Base-by-base conservation (phyloP, 371 early-diverging fungal species). In the Lichtheimia ramosa region DNA sequence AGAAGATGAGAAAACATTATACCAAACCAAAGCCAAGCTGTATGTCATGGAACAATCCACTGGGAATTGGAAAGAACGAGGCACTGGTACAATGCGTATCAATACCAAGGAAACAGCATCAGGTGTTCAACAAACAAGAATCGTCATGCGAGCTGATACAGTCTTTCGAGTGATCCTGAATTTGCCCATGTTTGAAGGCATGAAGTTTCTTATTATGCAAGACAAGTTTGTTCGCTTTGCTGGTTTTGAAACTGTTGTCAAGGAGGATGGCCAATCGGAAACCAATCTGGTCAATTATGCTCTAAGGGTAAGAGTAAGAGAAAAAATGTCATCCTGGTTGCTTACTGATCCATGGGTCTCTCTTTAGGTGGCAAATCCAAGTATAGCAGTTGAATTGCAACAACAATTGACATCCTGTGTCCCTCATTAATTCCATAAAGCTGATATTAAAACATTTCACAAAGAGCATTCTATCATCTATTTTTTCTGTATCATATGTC, bases 91-190 rank as follows among this genome's bases (percentile, higher is more conserved):
- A 23, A 54, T 82, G 39, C 70, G 74, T 24, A 70, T 81, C 25
- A 79, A 81, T 51, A 55, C 55, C 27, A 69, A 69, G 25, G 62
- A 70, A 28, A 56, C 61, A 6, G 51, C 62, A 10, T 43, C 52
- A 20, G 52, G 46, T 15, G 39, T 43, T n/a, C 16, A 42, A 27
- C 65, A 65, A 15, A 61, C 71, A 16, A 78, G 85, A 16, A 62
- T 87, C 48, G 77, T 87, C 5, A 88, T 88, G 88, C 77, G 88
- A 16, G 77, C 84, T 0, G 86, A 87, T 50, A 74, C 77, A 39
- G 86, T 87, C 7, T 81, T 68, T 53, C 64, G 83, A 24, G 65
- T 87, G 18, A 85, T 88, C 48, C 72, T 88, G 27, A 88, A 87
- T 54, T 55, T 77, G 12, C 65, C 69, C 10, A 55, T 88, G 59